Evolutionary conservation across 768 basidiomycete species (phyloP).

Genomic region (Lactarius vividus): DNA sequence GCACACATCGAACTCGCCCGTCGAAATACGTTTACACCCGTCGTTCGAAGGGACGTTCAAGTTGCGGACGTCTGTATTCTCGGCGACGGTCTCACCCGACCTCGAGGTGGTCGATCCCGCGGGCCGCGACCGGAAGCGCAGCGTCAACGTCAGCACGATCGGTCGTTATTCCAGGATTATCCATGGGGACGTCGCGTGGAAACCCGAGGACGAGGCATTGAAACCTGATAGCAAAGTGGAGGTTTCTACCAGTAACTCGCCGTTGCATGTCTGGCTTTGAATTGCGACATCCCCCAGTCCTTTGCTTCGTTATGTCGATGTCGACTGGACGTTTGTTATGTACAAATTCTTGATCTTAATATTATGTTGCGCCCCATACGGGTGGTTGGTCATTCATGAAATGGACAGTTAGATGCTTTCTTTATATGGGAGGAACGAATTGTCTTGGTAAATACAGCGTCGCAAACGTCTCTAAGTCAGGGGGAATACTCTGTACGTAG

Average conservation of each 20-base stretch:
- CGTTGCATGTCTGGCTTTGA: constrained; percentile 6
- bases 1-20: constrained; percentile 20
- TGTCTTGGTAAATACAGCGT: not conserved
- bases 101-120: constrained; percentile 15
- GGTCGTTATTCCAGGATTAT: constrained; percentile 2
- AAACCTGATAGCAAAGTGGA: constrained; percentile 6
- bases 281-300: not conserved
- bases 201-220: constrained; percentile 11
- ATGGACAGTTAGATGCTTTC: not conserved
- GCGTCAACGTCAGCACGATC: constrained; percentile 10
- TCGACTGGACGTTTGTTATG: not conserved
- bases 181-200: constrained; percentile 8
- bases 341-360: not conserved
- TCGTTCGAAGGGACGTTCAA: constrained; percentile 18
- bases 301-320: not conserved
- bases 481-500: not conserved
- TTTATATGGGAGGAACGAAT: not conserved
- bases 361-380: not conserved
- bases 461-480: not conserved
- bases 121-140: constrained; percentile 15
- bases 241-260: constrained; percentile 17
- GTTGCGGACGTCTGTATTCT: constrained; percentile 11
- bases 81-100: not conserved
- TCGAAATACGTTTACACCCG: constrained; percentile 14
- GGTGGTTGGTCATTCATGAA: not conserved